Base-by-base conservation (phyloP, 2,329 filamentous ascomycete genomes). In the Calycina herbarum region DNA sequence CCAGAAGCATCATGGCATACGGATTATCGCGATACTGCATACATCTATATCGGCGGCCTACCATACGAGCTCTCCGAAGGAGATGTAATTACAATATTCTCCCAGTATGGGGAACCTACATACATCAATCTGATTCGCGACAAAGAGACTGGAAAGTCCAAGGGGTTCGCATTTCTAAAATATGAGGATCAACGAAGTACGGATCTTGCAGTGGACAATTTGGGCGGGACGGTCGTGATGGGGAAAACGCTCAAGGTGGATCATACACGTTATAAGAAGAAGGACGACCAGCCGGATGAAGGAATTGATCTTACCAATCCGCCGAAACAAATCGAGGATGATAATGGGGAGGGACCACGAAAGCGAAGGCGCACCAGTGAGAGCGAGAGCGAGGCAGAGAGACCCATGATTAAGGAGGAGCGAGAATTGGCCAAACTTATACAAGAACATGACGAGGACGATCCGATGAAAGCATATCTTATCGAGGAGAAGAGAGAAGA, bases 161-260 rank as follows among this genome's bases (percentile, higher is more conserved):
- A 90, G 71, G 95, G 95, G 0, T 99, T 98, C 76, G 93, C 91
- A 2, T 99, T 96, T 84, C 84, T 99, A 66, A 99, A 99, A 77
- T 99, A 98, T 79, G 95, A 99, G 77, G 94, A 99, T 78, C 95
- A 99, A 81, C 86, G 94, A 72, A 97, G 94, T 79, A 96, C 92
- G 68, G 94, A 98, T 78, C 81, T 99, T 54, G 95, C 96, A 0
- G 96, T 99, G 10, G 95, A 99, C 79, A 99, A 99, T 77, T 81
- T 99, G 5, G 91, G 93, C 48, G 95, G 95, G 38, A 90, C 94
- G 8, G 90, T 88, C 35, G 88, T 99, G 20, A 83, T 92, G 76
- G 94, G 93, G 2, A 85, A 94, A 54, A 79, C 94, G 65, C 79
- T 99, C 54, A 87, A 91, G 66, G 95, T 99, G 13, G 95, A 99